phyloP scores from a whole-genome alignment of 148 eudicot species.

The Rhododendron kiyosumense region DNA sequence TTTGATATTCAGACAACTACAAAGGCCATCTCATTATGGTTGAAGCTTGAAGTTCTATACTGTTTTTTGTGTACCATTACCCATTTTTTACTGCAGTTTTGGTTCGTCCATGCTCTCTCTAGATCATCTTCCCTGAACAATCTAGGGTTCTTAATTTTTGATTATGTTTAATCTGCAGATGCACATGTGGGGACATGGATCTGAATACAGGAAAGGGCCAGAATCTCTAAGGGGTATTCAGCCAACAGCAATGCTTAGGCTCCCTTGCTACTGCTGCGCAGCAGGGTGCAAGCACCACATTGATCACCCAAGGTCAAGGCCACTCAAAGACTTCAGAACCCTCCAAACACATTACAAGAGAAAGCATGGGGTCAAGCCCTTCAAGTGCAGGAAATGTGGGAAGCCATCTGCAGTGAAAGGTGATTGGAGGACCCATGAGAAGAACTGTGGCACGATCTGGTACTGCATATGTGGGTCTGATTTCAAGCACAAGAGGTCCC shows the following conservation, averaged over 20 bases:
- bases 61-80: not conserved
- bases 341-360: constrained; percentile 83
- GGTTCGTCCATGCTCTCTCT: not conserved
- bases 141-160: not conserved
- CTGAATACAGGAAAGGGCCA: constrained; percentile 76
- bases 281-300: constrained; percentile 79
- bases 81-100: not conserved
- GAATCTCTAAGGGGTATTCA: constrained; percentile 70
- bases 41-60: not conserved
- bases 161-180: constrained; percentile 27
- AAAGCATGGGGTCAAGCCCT: constrained; percentile 76
- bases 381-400: constrained; percentile 70
- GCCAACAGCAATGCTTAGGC: constrained; percentile 80
- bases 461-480: constrained; percentile 71
- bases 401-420: constrained; percentile 77
- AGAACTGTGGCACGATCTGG: constrained; percentile 83
- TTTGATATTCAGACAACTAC: not conserved
- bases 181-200: constrained; percentile 96
- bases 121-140: not conserved
- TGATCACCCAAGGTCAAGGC: constrained; percentile 71
- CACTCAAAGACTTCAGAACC: constrained; percentile 74
- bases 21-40: not conserved
- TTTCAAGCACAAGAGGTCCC: constrained; percentile 81
- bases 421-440: constrained; percentile 83
- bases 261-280: constrained; percentile 77